phyloP scores from a whole-genome alignment of 495 filamentous ascomycete species.

The Penicillium desertorum region DNA sequence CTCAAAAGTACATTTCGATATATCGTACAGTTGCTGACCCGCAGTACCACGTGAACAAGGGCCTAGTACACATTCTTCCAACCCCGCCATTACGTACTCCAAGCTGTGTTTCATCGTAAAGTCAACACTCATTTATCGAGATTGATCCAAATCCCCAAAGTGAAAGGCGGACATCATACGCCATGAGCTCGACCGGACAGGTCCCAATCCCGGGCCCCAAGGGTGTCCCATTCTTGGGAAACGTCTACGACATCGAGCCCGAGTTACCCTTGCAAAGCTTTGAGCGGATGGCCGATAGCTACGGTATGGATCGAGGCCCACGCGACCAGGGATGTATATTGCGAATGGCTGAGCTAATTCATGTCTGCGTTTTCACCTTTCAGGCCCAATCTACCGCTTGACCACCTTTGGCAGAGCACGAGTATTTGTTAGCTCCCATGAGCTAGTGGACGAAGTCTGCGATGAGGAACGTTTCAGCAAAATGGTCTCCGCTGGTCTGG shows the following conservation, averaged over 20 bases:
- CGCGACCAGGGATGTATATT: neutral
- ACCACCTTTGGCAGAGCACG: constrained; percentile 26
- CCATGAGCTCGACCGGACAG: constrained; percentile 23
- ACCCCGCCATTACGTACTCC: constrained; percentile 2
- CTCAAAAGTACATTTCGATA: neutral
- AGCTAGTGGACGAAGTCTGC: constrained; percentile 63
- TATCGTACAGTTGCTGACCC: neutral
- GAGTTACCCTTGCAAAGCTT: constrained; percentile 54
- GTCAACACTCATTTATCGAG: neutral
- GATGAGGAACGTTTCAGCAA: constrained; percentile 69
- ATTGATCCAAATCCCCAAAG: too few relatives aligned
- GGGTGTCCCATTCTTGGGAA: constrained; percentile 66
- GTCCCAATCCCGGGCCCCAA: constrained; percentile 58
- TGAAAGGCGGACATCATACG: neutral
- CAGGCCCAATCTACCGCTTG: constrained; percentile 58
- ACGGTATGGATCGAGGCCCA: constrained; percentile 42
- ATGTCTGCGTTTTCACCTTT: neutral
- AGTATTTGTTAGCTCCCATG: constrained; percentile 49
- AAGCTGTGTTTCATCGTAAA: neutral
- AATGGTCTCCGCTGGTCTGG: constrained; percentile 43
- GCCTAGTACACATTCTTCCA: neutral
- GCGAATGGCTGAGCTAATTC: neutral
- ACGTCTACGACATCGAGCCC: constrained; percentile 59
- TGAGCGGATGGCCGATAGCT: constrained; percentile 57
- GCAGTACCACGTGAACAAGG: neutral